Evolutionary conservation across 139 green algal species (phyloP).

Genomic region (Zygnema cylindricum): DNA sequence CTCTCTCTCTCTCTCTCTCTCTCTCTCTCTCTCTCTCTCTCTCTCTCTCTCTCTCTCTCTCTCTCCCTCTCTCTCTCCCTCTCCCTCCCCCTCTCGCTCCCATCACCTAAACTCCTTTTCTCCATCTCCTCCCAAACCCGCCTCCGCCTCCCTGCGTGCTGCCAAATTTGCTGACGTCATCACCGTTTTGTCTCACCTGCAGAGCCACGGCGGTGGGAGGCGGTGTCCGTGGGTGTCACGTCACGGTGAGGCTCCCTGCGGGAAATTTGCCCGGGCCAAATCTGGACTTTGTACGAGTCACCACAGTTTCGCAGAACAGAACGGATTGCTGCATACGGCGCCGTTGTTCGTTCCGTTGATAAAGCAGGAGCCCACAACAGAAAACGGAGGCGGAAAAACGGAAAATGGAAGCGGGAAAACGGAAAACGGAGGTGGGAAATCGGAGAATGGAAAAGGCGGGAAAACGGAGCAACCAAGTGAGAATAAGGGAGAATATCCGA

Average conservation of each 20-base stretch:
- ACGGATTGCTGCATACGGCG: background rate
- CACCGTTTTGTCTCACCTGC: too few relatives aligned
- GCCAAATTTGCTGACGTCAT: background rate
- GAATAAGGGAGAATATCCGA: too few relatives aligned
- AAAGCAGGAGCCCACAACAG: too few relatives aligned
- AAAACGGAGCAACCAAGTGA: too few relatives aligned
- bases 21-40: background rate
- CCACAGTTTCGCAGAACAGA: background rate
- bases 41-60: background rate
- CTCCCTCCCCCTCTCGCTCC: background rate
- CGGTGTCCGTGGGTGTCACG: slow-evolving; percentile 16
- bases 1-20: background rate
- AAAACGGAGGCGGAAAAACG: too few relatives aligned
- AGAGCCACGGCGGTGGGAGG: slow-evolving; percentile 22
- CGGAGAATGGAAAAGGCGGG: background rate
- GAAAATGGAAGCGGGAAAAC: background rate
- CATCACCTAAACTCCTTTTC: background rate
- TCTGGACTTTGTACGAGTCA: slow-evolving; percentile 10
- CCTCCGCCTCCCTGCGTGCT: background rate
- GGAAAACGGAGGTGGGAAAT: background rate
- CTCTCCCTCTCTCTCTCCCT: background rate
- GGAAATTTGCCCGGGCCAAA: slow-evolving; percentile 26
- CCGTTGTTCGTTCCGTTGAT: background rate
- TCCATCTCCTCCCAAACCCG: background rate
- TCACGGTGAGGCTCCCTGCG: background rate